These are phyloP conservation scores for Dioszegia hungarica DNA, from an alignment of 768 basidiomycete species.

Conservation along the genomic window DNA sequence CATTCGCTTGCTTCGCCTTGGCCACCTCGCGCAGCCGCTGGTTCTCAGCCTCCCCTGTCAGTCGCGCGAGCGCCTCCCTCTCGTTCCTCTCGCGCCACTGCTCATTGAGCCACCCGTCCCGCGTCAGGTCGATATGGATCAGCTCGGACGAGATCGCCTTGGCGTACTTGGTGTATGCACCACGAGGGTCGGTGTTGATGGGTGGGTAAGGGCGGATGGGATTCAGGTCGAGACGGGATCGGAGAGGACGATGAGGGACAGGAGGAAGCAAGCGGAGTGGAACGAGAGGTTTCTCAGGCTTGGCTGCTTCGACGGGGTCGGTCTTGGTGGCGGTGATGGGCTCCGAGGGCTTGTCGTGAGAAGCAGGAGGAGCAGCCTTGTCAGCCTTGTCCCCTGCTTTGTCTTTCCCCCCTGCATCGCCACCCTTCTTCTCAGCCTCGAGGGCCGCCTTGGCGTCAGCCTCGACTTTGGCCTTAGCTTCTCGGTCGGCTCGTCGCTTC, in stretches of 20 bases:
- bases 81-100: constrained; percentile 36
- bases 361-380: constrained; percentile 8
- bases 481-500: background rate
- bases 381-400: constrained; percentile 1
- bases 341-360: background rate
- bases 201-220: constrained; percentile 29
- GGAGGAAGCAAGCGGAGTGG: constrained; percentile 27
- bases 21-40: constrained; percentile 12
- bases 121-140: constrained; percentile 38
- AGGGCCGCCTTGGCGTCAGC: constrained; percentile 9
- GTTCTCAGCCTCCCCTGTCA: constrained; percentile 29
- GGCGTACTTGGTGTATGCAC: constrained; percentile 40
- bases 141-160: constrained; percentile 19
- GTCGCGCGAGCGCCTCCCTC: constrained; percentile 29
- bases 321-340: background rate
- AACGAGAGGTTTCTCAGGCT: constrained; percentile 5
- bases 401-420: constrained; percentile 11
- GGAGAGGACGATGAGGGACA: constrained; percentile 21
- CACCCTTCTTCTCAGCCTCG: constrained; percentile 6
- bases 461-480: constrained; percentile 12
- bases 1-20: constrained; percentile 1
- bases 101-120: constrained; percentile 40
- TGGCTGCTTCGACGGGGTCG: background rate
- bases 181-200: constrained; percentile 35
- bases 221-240: constrained; percentile 23